Evolutionary conservation across 441 rosid species (phyloP), one percentile per base, ranked within the genome.

Genomic region (Eutrema salsugineum): DNA sequence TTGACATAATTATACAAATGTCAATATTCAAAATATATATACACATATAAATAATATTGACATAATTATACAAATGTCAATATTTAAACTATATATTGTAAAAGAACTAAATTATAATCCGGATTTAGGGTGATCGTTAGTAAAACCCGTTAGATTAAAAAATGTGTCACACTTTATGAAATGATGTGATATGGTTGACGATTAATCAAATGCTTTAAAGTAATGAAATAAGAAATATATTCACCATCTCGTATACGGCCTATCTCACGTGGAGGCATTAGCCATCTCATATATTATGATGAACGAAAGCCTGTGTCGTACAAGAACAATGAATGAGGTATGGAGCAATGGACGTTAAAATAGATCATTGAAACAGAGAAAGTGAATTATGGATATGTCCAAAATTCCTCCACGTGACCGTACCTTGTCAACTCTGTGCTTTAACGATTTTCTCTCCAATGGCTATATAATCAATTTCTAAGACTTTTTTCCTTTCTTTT

Each of bases 281-380:
- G 30, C 24, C 24, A 71, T 40, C 51, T 39, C 54, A 53, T 50
- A 53, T n/a, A 48, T 40, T 48, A 66, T 58, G 60, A 57, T 58
- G 73, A 74, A 67, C 73, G 33, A 74, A 60, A 56, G 33, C 32
- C 0, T 48, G 66, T 30, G 51, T 67, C 50, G 57, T 67, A 74
- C 78, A 51, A 40, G 63, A 60, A 49, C 73, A 74, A 67, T 74
- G 56, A 74, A 74, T 74, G 72, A 56, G 73, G 73, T 61, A 74
- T 74, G 78, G 78, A 66, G 72, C 55, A 66, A 50, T 40, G 39
- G 63, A 74, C 62, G 63, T 67, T 63, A 60, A 74, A 64, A 53
- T 32, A 59, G 55, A 74, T 66, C 40, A 66, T 33, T 67, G 72
- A 73, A 66, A 66, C 66, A 46, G 28, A 40, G 36, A 40, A 53